Evolutionary conservation across 371 early-diverging fungal genomes (phyloP), one percentile per base, ranked within the genome.

Genomic region (Umbelopsis sp.): DNA sequence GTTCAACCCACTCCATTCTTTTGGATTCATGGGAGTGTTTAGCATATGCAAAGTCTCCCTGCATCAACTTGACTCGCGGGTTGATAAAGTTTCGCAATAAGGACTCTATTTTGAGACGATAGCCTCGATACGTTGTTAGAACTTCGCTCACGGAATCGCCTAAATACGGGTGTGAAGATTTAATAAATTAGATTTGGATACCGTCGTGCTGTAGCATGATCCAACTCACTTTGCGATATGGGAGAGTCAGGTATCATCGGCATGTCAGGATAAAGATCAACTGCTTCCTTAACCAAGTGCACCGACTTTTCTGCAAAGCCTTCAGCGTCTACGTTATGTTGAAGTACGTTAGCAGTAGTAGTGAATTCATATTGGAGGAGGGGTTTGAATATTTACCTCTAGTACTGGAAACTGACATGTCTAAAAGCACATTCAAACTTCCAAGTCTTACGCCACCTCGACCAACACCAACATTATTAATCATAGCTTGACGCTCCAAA

Each of bases 1-100:
- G 76, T 46, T 80, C 77, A 10, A 76, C 73, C 83, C 83, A 82
- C 65, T 82, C 83, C 57, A 82, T 80, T 29, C 73, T 63, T 65
- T 74, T 70, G 53, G 80, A 77, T 25, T 80, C 83, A 37, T 74
- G 72, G 32, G 77, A 79, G 46, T 73, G 79, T 44, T 73, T 71
- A 3, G 79, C 66, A 8, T 71, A 68, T 0, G 76, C 65, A 3
- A 80, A 35, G 51, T 80, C 77, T 25, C 68, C 77, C 63, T 80
- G 77, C 35, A 80, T 70, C 46, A 74, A 62, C 53, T 72, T 74
- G 5, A 76, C 38, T 11, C 79, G 64, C 18, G 83, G 83, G 29
- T 82, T 82, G 22, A 82, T 62, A 45, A 73, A 74, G 0, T 77
- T 80, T 9, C 83, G 70, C 38, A 82, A 44, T 4, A 76, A 62